Evolutionary conservation across 495 filamentous ascomycete species (phyloP).

Genomic region (Penicillium robsamsonii): DNA sequence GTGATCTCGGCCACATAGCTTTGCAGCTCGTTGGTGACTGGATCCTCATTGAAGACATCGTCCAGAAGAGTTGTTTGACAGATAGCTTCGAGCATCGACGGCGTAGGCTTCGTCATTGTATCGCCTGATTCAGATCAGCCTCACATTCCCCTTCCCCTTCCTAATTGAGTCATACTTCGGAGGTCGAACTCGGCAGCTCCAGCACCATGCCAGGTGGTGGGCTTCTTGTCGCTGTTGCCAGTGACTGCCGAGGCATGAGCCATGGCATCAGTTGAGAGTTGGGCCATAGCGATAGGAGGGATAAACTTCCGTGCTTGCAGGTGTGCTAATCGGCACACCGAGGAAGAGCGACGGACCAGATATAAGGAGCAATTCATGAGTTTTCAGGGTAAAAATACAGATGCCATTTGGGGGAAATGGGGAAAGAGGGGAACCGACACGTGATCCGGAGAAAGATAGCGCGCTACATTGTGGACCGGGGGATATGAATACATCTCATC

Average conservation of each 20-base stretch:
- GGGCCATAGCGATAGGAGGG: constrained; percentile 22
- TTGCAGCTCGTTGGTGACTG: constrained; percentile 72
- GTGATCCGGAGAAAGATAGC: constrained; percentile 13
- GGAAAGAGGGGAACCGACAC: constrained; percentile 14
- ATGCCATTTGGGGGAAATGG: constrained; percentile 5
- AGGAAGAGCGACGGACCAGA: constrained; percentile 16
- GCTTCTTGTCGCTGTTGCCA: constrained; percentile 17
- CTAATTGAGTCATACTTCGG: constrained; percentile 30
- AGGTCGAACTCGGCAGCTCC: constrained; percentile 67
- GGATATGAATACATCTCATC: not conserved
- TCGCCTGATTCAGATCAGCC: constrained; percentile 46
- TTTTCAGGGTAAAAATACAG: not conserved
- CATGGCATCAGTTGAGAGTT: constrained; percentile 24
- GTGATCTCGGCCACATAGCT: constrained; percentile 66
- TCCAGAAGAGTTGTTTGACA: constrained; percentile 62
- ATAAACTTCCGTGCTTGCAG: not conserved
- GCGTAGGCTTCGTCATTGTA: constrained; percentile 81
- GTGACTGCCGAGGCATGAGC: constrained; percentile 9
- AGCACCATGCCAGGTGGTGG: constrained; percentile 55
- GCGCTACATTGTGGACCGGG: not conserved
- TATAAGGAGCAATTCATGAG: constrained; percentile 24
- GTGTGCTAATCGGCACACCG: not conserved
- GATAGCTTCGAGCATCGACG: constrained; percentile 71
- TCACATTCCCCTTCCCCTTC: constrained; percentile 15
- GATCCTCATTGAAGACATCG: constrained; percentile 82